phyloP scores from a whole-genome alignment of 352 stramenopile genomes.

The Pythium dissotocum region DNA sequence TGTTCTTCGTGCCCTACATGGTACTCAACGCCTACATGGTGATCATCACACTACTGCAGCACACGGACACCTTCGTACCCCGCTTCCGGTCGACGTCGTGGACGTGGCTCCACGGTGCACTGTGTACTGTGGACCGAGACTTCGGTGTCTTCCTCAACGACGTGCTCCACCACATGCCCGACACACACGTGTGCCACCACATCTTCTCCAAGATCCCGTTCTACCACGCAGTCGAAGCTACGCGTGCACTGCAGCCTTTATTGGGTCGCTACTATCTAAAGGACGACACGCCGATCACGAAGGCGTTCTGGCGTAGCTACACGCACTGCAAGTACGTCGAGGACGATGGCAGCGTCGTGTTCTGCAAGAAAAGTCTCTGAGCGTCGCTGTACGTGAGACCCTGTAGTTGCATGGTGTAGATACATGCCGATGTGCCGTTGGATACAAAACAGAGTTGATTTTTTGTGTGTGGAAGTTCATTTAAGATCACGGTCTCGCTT shows the following conservation, averaged over 20 bases:
- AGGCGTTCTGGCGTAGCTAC: constrained; percentile 93
- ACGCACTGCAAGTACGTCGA: constrained; percentile 95
- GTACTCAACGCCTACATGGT: constrained; percentile 96
- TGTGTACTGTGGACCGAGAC: constrained; percentile 97
- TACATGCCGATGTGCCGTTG: not conserved
- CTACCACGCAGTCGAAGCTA: constrained; percentile 97
- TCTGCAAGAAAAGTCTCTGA: constrained; percentile 70
- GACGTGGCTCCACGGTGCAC: constrained; percentile 95
- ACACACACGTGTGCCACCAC: constrained; percentile 98
- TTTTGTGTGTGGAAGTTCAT: no score
- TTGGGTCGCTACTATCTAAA: constrained; percentile 97
- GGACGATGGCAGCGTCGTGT: constrained; percentile 89
- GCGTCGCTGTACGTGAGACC: not conserved
- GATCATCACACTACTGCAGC: constrained; percentile 98
- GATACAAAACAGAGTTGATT: no score
- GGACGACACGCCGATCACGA: constrained; percentile 87
- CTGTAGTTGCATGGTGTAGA: not conserved
- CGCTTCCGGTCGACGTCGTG: constrained; percentile 95
- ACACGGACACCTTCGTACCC: constrained; percentile 97
- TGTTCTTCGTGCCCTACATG: constrained; percentile 96
- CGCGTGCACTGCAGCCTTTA: constrained; percentile 90
- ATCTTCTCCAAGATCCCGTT: constrained; percentile 99
- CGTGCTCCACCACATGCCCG: constrained; percentile 97
- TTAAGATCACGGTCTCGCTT: constrained; percentile 30
- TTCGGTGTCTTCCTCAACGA: constrained; percentile 96